Evolutionary conservation across 2,329 filamentous ascomycete species (phyloP), one percentile per base, ranked within the genome.

Genomic region (Pleurostoma richardsiae): DNA sequence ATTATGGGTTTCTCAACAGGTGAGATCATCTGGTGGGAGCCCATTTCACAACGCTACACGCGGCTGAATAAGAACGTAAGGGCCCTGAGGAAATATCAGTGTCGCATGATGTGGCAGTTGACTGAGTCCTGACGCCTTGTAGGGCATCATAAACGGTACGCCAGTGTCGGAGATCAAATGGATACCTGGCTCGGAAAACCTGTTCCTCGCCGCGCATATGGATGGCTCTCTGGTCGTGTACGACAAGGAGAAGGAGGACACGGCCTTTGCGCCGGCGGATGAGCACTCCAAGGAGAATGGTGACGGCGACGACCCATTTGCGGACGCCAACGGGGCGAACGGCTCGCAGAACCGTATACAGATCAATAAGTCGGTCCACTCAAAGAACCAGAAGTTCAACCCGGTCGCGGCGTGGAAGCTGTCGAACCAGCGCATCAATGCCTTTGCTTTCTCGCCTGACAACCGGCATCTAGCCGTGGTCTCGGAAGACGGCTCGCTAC

Each of bases 21-120:
- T 38, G 94, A 99, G 65, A 90, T 99, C 42, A 92, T 99, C 52
- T 99, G 94, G 94, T 97, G 94, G 74, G 94, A 99, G 67, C 91
- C 94, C 8, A 88, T 96, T 59, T 92, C 90, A 38, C 92, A 97
- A 59, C 90, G 95, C 62, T 99, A 99, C 66, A 88, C 90, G 3
- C 84, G 94, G 26, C 77, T 99, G 59, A 99, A 99, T 63, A 99
- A 99, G 70, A 97, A 97, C 64, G 85, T 87, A 67, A 56, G 77
- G n/a, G 7, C 7, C 33, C 8, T 36, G 33, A 19, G 19, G 19
- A 19, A 19, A 19, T 19, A 19, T 19, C 19, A 19, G 19, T 19
- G 19, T 19, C 19, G 19, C 19, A 19, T 19, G 19, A 19, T 19
- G 19, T 19, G 19, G 30, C 29, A 28, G 52, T 39, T 50, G 3